Percentiles rank a stretch among this genome's conserved stretches.
Conservation (phyloP, 371 early-diverging fungal species). For the Lichtheimia ornata region DNA sequence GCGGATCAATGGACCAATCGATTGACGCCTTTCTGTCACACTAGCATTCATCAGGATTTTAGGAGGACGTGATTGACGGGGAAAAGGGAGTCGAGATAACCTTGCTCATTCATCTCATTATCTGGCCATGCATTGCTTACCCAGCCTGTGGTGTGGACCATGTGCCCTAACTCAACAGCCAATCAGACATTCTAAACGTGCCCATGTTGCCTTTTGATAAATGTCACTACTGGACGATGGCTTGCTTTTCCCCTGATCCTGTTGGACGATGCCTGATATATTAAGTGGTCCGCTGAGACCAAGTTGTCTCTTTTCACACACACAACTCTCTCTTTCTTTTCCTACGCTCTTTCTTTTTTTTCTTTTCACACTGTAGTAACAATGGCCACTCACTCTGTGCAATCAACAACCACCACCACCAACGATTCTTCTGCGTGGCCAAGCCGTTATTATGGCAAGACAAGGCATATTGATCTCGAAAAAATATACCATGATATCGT, state of each 20-base stretch:
- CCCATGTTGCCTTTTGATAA: not conserved
- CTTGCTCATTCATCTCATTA: too few relatives aligned
- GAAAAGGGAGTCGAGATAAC: too few relatives aligned
- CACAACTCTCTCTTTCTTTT: slow-evolving; percentile 6
- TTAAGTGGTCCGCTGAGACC: too few relatives aligned
- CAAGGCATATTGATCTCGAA: slow-evolving; percentile 20
- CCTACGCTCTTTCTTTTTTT: slow-evolving; percentile 1
- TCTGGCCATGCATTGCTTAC: too few relatives aligned
- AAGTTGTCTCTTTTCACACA: not conserved
- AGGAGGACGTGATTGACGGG: too few relatives aligned
- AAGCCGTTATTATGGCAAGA: slow-evolving; percentile 22
- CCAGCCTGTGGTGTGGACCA: not conserved
- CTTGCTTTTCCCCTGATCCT: slow-evolving; percentile 1
- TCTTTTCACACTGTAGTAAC: not conserved
- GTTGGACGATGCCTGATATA: too few relatives aligned
- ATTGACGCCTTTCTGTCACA: too few relatives aligned
- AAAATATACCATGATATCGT: slow-evolving; percentile 12
- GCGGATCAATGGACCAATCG: too few relatives aligned
- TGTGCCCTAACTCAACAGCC: not conserved
- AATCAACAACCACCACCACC: not conserved
- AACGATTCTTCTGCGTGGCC: slow-evolving; percentile 20
- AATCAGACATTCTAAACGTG: not conserved
- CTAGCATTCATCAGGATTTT: too few relatives aligned
- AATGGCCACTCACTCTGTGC: not conserved
- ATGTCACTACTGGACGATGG: slow-evolving; percentile 1